Percentiles rank a stretch among this genome's conserved stretches.
Evolutionary conservation across 2,329 filamentous ascomycete genomes (phyloP).

Genomic region (Cladobotryum mycophilum): DNA sequence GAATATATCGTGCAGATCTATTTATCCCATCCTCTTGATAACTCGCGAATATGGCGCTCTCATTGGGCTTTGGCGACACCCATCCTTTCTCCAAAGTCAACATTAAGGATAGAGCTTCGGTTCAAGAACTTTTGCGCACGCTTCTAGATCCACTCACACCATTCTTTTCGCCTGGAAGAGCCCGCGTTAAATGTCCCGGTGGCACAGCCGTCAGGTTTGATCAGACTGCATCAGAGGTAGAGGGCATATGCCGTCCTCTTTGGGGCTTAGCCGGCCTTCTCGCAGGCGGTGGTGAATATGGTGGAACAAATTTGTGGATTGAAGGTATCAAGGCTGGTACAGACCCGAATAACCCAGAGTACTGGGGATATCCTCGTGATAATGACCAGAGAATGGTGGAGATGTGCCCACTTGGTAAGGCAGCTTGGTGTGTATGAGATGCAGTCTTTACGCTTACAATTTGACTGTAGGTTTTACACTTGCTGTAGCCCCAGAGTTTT

Average conservation of each 20-base stretch:
- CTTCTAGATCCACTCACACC: slow-evolving; percentile 65
- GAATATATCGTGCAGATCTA: too few relatives aligned
- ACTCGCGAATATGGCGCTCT: slow-evolving; percentile 14
- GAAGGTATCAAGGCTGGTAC: slow-evolving; percentile 66
- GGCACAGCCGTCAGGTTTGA: slow-evolving; percentile 72
- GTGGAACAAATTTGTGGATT: slow-evolving; percentile 51
- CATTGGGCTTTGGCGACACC: slow-evolving; percentile 44
- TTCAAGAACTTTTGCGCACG: slow-evolving; percentile 52
- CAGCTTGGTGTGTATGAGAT: too few relatives aligned
- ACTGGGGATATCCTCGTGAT: slow-evolving; percentile 70
- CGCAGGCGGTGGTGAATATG: slow-evolving; percentile 60
- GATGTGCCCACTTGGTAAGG: slow-evolving; percentile 64
- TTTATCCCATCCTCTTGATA: background rate
- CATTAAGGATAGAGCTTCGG: slow-evolving; percentile 37
- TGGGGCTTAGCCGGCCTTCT: slow-evolving; percentile 69
- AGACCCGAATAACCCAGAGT: slow-evolving; percentile 62
- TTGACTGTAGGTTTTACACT: slow-evolving; percentile 53
- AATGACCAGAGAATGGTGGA: slow-evolving; percentile 65
- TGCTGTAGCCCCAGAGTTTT: slow-evolving; percentile 61
- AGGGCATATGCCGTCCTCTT: slow-evolving; percentile 67
- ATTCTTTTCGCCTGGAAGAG: slow-evolving; percentile 50
- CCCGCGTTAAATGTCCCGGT: slow-evolving; percentile 46
- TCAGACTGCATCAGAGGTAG: slow-evolving; percentile 68
- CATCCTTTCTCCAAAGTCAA: slow-evolving; percentile 51
- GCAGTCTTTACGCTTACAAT: background rate